Conservation (phyloP, 2,329 filamentous ascomycete species). For the Truncatella angustata region DNA sequence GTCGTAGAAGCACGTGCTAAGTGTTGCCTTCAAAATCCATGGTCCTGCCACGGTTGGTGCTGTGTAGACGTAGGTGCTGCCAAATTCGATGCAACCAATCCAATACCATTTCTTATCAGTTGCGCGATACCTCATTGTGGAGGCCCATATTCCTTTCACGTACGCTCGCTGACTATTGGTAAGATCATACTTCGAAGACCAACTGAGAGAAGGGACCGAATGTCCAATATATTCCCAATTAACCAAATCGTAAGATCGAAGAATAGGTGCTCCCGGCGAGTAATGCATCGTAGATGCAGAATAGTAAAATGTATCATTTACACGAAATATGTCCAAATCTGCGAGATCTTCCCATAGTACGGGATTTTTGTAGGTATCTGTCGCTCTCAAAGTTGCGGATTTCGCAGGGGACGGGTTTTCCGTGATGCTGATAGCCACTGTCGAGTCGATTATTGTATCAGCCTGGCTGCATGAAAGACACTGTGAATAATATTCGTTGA, state of each 20-base stretch:
- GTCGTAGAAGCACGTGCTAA: slow-evolving; percentile 53
- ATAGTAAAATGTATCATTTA: slow-evolving; percentile 49
- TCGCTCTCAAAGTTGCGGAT: no score
- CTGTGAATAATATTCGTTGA: no score
- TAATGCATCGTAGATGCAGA: slow-evolving; percentile 56
- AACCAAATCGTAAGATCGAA: slow-evolving; percentile 53
- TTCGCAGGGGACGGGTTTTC: no score
- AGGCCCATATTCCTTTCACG: slow-evolving; percentile 55
- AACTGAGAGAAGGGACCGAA: slow-evolving; percentile 43
- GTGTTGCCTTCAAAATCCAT: slow-evolving; percentile 16
- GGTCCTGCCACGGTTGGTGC: background rate
- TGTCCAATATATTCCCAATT: slow-evolving; percentile 48
- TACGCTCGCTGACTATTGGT: slow-evolving; percentile 42
- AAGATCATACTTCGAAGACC: slow-evolving; percentile 48
- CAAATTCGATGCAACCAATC: slow-evolving; percentile 53
- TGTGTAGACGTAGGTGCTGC: slow-evolving; percentile 51
- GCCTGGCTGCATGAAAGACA: no score
- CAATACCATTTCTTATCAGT: slow-evolving; percentile 52
- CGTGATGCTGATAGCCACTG: no score
- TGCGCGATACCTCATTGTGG: slow-evolving; percentile 48
- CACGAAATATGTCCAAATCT: slow-evolving; percentile 38
- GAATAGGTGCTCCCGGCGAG: slow-evolving; percentile 54
- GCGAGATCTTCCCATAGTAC: slow-evolving; percentile 12
- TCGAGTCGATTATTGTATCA: no score
- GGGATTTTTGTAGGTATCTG: no score